phyloP scores from a whole-genome alignment of 805 yeast species.

The Saccharomycopsis schoenii region DNA sequence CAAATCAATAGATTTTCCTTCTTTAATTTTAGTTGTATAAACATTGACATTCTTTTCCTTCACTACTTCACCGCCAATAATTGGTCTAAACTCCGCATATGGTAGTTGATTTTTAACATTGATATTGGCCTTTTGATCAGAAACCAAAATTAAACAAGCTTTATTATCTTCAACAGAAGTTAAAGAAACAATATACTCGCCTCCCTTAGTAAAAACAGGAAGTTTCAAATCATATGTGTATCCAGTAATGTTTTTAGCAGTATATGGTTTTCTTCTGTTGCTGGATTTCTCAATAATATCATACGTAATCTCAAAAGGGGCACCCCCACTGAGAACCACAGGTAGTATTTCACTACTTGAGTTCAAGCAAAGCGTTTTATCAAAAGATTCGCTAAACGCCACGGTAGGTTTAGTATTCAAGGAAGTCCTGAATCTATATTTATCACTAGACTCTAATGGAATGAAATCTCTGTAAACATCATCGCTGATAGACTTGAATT shows the following conservation, averaged over 20 bases:
- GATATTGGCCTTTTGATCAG: conserved; percentile 54
- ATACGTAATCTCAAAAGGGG: conserved; percentile 67
- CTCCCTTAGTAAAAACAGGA: conserved; percentile 53
- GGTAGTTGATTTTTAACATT: conserved; percentile 67
- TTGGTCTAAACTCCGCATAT: conserved; percentile 31
- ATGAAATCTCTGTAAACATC: conserved; percentile 43
- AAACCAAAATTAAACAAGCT: conserved; percentile 65
- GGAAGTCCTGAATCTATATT: conserved; percentile 53
- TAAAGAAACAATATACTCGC: conserved; percentile 57
- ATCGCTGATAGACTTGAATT: conserved; percentile 56
- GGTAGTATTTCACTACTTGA: conserved; percentile 36
- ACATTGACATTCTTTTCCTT: neutral
- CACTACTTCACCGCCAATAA: conserved; percentile 4
- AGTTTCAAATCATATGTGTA: conserved; percentile 37
- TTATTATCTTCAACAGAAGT: conserved; percentile 64
- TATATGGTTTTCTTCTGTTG: conserved; percentile 36
- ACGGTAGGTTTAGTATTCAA: conserved; percentile 65
- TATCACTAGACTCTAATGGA: conserved; percentile 26
- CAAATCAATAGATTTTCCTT: conserved; percentile 48
- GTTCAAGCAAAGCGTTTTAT: conserved; percentile 36
- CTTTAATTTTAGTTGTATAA: conserved; percentile 35
- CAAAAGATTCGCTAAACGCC: conserved; percentile 23
- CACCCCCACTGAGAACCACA: conserved; percentile 61
- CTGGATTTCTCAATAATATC: conserved; percentile 51
- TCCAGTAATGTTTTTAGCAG: conserved; percentile 31